Percentiles rank a stretch among this genome's conserved stretches.
These are phyloP conservation scores for bread wheat (Triticum aestivum) DNA, from an alignment of 176 grass and related monocot genomes.

Conservation along the genomic window IWGSC_CS_RefSeq_v2.1 NC_057798.1:702216291-702216790, in stretches of 20 bases:
- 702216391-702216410: not conserved
- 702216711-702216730: not conserved
- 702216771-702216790: not conserved
- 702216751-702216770: not conserved
- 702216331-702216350: not conserved
- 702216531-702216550: fast-evolving
- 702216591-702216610: fast-evolving
- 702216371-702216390: not conserved
- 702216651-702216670: not conserved
- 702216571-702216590: slow-evolving; percentile 11
- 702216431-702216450: not conserved
- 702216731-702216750: not conserved
- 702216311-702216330: not conserved
- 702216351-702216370: not conserved
- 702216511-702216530: slow-evolving; percentile 10
- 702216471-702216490: not conserved
- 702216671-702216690: not conserved
- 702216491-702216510: not conserved
- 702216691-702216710: not conserved
- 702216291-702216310: not conserved
- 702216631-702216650: not conserved
- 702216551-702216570: not conserved
- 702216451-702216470: not conserved
- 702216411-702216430: not conserved
- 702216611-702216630: not conserved